Percentiles rank a stretch among this genome's conserved stretches.
These are phyloP conservation scores for Entonaema liquescens DNA, from an alignment of 495 filamentous ascomycete genomes.

Conservation along the genomic window DNA sequence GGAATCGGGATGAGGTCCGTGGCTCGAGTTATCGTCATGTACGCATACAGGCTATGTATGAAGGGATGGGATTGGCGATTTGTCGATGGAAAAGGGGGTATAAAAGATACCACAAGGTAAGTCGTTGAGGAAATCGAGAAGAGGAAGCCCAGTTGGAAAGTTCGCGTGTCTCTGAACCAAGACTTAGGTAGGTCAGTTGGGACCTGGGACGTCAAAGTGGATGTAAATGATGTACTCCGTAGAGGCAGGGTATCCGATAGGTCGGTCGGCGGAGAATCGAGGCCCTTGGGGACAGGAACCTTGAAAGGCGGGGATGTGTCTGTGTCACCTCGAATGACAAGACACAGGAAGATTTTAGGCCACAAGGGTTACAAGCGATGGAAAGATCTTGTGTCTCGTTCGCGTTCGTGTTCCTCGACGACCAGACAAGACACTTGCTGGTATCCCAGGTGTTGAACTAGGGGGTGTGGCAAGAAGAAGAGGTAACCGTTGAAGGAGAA, in stretches of 20 bases:
- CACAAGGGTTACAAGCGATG: constrained; percentile 13
- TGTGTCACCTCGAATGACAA: constrained; percentile 44
- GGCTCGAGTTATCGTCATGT: constrained; percentile 57
- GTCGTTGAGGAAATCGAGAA: constrained; percentile 34
- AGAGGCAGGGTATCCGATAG: constrained; percentile 49
- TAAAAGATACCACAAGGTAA: constrained; percentile 37
- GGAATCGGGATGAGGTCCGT: constrained; percentile 52
- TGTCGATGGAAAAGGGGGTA: constrained; percentile 24
- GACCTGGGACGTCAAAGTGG: constrained; percentile 46
- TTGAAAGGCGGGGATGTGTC: constrained; percentile 49
- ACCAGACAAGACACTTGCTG: background rate
- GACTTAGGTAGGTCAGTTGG: constrained; percentile 21
- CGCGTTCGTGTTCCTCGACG: constrained; percentile 3
- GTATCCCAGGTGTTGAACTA: constrained; percentile 7
- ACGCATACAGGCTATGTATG: constrained; percentile 45
- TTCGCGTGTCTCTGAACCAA: constrained; percentile 39
- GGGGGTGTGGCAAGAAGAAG: constrained; percentile 1
- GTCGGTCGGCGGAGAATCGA: constrained; percentile 46
- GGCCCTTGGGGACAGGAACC: constrained; percentile 42
- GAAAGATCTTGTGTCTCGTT: constrained; percentile 14
- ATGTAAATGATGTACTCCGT: constrained; percentile 47
- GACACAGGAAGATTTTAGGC: constrained; percentile 34
- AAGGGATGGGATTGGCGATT: constrained; percentile 23
- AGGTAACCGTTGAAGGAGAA: constrained; percentile 9
- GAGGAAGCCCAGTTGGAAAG: constrained; percentile 27